Base-by-base conservation (phyloP, 257 asterid genomes). In the Petunia secreta region DNA sequence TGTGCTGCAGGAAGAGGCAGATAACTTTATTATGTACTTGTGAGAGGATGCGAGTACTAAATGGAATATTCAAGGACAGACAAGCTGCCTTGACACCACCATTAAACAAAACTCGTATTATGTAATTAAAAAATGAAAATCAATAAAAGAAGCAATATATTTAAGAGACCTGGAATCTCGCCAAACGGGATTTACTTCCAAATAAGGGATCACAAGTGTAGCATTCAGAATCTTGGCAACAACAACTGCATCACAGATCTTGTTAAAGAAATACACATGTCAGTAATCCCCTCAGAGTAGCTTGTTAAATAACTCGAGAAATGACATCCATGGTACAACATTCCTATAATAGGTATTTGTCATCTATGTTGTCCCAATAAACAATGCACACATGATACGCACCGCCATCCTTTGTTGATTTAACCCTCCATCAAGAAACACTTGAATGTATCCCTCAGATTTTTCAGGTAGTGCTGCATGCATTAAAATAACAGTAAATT, bases 401-500 rank as follows among this genome's bases (percentile, higher is more conserved):
- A 95, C 98, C 83, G 95, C 98, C 98, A 93, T 93, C 83, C 97
- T 86, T 83, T 95, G 97, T 85, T 95, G 99, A 88, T 95, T 95
- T 83, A 95, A 85, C 65, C 99, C 99, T 69, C 99, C 98, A 81
- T 95, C 98, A 62, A 95, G 95, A 81, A 95, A 95, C 81, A 95
- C 93, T 81, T 95, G 99, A 79, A 95, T 81, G 78, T 95, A 95
- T 71, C 98, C 97, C 76, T 85, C 89, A 50, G 97, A 91, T 79
- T 89, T 89, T 85, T 87, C 93, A 5, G 97, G 91, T 82, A 91
- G 80, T 63, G 88, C 97, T 88, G 87, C 71, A 68, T 73, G 78
- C 80, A 84, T 63, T 63, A 9, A 84, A 0, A 2, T 14, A 53
- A 75, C 44, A 53, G 46, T 75, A 34, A 62, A 10, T 14, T 68